Percentiles rank a stretch among this genome's conserved stretches.
These are phyloP conservation scores for Hygrocybe punicea DNA, from an alignment of 768 basidiomycete genomes.

Conservation along the genomic window DNA sequence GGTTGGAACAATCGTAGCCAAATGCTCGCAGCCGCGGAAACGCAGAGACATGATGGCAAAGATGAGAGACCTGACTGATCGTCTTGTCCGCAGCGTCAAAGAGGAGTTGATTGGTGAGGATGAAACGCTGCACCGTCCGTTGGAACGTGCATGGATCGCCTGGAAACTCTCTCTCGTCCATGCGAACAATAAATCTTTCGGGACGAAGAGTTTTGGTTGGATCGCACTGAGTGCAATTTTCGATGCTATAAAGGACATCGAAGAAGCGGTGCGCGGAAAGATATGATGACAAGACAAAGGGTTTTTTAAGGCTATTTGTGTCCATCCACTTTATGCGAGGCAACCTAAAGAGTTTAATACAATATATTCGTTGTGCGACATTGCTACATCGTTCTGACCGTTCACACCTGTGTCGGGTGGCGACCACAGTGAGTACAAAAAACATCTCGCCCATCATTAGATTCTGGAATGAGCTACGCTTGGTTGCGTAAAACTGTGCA, in stretches of 20 bases:
- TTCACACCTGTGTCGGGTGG: no score
- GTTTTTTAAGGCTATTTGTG: background rate
- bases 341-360: background rate
- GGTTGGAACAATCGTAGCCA: conserved; percentile 63
- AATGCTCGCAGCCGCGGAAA: conserved; percentile 54
- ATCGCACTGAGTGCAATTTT: conserved; percentile 56
- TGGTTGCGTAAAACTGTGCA: conserved; percentile 70
- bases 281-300: background rate
- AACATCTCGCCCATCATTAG: no score
- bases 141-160: conserved; percentile 53
- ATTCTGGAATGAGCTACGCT: conserved; percentile 35
- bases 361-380: background rate
- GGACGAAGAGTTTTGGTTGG: conserved; percentile 62
- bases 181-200: conserved; percentile 39
- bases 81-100: conserved; percentile 49
- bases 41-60: conserved; percentile 53
- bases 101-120: conserved; percentile 53
- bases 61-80: conserved; percentile 52
- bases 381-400: no score
- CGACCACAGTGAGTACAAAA: no score
- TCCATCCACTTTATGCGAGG: background rate
- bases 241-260: conserved; percentile 48
- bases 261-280: conserved; percentile 31
- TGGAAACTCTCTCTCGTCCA: conserved; percentile 45
- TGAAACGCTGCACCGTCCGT: conserved; percentile 36